Base-by-base conservation (phyloP, 441 rosid genomes). In the Populus hybrid region DNA sequence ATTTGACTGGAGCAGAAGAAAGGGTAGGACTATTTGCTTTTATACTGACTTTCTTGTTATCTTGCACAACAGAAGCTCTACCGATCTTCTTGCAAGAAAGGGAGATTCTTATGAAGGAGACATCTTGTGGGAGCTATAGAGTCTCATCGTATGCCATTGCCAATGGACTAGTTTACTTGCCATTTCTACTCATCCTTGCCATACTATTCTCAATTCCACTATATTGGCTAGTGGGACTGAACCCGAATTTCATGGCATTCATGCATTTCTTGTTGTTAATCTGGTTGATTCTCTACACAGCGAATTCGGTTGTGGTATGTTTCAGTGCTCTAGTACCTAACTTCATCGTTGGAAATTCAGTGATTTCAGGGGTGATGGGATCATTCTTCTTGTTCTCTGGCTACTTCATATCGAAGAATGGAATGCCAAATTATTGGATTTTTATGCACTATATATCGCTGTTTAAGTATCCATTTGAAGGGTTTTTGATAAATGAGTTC, bases 381-480 rank as follows among this genome's bases (percentile, higher is more conserved):
- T 92, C 98, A 0, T 93, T 92, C 88, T 95, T 95, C 80, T 83
- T 93, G 61, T 94, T 95, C 89, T 95, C 98, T 0, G 98, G 99
- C 18, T 95, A 94, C 92, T 95, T 93, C 93, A 87, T 92, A 79
- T 89, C 98, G 18, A 89, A 88, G 50, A 75, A 88, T 10, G 97
- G 88, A 69, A 95, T 95, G 24, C 98, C 99, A 30, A 80, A 72
- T 36, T 93, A 90, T 76, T 94, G 99, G 99, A 86, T 90, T 35
- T 95, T 92, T 84, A 92, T 95, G 97, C 97, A 95, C 78, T 95
- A 93, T 76, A 80, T 93, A 35, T 92, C 97, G 2, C 74, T 95
- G 75, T 95, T 95, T 73, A 95, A 95, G 94, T 95, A 95, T 74
- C 99, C 99, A 2, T 95, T 95, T 70, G 99, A 93, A 87, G 95